Evolutionary conservation across 805 yeast genomes (phyloP).

Genomic region (Starmera quercuum): DNA sequence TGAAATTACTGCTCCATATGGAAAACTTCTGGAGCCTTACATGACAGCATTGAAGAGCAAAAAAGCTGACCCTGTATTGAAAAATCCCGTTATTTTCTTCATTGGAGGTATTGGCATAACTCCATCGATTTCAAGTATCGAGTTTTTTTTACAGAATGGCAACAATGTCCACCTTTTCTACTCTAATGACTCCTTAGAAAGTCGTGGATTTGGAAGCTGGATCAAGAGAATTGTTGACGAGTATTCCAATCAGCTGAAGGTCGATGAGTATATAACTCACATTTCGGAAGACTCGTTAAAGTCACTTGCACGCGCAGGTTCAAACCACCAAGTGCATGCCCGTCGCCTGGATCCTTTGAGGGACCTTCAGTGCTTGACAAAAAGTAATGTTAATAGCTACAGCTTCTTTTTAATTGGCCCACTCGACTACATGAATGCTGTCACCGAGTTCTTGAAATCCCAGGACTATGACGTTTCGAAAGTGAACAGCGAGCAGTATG

Average conservation of each 20-base stretch:
- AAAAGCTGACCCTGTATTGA: slow-evolving; percentile 15
- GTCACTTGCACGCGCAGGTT: slow-evolving; percentile 1
- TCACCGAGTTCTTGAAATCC: slow-evolving; percentile 1
- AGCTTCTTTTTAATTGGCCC: slow-evolving; percentile 19
- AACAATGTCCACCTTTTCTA: slow-evolving; percentile 7
- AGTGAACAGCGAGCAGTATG: slow-evolving; percentile 18
- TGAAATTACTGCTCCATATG: slow-evolving; percentile 52
- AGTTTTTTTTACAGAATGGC: slow-evolving; percentile 18
- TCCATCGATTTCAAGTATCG: slow-evolving; percentile 48
- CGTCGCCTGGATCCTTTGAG: slow-evolving; percentile 4
- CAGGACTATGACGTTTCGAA: slow-evolving; percentile 6
- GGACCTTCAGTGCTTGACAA: slow-evolving; percentile 5
- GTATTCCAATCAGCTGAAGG: slow-evolving; percentile 5
- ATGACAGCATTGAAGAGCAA: slow-evolving; percentile 16
- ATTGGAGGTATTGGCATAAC: slow-evolving; percentile 67
- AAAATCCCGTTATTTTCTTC: slow-evolving; percentile 34
- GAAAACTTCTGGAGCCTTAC: slow-evolving; percentile 34
- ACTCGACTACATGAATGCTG: slow-evolving; percentile 9
- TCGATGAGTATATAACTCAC: slow-evolving; percentile 10
- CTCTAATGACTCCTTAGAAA: neutral
- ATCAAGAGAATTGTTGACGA: slow-evolving; percentile 5
- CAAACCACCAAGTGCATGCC: slow-evolving; percentile 2
- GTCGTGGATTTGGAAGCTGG: slow-evolving; percentile 7
- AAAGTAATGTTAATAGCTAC: slow-evolving; percentile 3
- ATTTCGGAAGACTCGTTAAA: neutral